A percentile compares a stretch with the other conserved stretches of the same genome.
phyloP scores from a whole-genome alignment of 1,284 basidiomycete species.

The Naganishia sp. region DNA sequence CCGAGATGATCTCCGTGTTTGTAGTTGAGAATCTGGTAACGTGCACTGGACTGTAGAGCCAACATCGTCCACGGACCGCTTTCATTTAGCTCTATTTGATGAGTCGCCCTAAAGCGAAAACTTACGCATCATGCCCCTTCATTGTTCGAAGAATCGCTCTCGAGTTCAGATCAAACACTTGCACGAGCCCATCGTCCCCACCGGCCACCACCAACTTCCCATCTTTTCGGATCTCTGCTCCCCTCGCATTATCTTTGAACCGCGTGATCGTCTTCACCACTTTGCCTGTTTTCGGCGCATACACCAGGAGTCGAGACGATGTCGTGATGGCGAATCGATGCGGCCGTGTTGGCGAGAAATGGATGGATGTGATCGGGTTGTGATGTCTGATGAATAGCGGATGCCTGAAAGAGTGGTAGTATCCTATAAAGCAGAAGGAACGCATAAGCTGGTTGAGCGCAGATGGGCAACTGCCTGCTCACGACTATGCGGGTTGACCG shows the following conservation, averaged over 20 bases:
- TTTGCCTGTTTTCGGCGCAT: slow-evolving; percentile 91
- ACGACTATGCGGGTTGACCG: slow-evolving; percentile 51
- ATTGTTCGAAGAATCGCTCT: slow-evolving; percentile 91
- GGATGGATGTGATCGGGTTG: slow-evolving; percentile 85
- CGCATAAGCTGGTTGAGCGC: background rate
- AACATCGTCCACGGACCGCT: background rate
- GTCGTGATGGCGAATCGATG: slow-evolving; percentile 95
- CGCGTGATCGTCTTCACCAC: slow-evolving; percentile 93
- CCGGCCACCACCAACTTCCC: slow-evolving; percentile 94
- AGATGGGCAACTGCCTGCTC: background rate
- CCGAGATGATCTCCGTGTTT: slow-evolving; percentile 82
- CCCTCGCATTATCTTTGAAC: slow-evolving; percentile 93
- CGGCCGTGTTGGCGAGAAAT: slow-evolving; percentile 80
- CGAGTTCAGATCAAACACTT: slow-evolving; percentile 95
- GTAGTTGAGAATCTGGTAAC: slow-evolving; percentile 87
- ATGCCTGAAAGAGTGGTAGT: slow-evolving; percentile 54
- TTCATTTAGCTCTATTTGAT: background rate
- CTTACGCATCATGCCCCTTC: slow-evolving; percentile 81
- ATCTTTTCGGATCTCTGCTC: slow-evolving; percentile 82
- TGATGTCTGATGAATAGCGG: slow-evolving; percentile 77
- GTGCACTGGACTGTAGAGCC: slow-evolving; percentile 70
- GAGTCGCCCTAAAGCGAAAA: slow-evolving; percentile 13
- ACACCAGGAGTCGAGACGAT: slow-evolving; percentile 91
- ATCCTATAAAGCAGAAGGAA: slow-evolving; percentile 26
- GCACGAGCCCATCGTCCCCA: slow-evolving; percentile 89